A percentile compares a stretch with the other conserved stretches of the same genome.
These are phyloP conservation scores for Limnanthes douglasii DNA, from an alignment of 345 rosid genomes.

Conservation along the genomic window DNA sequence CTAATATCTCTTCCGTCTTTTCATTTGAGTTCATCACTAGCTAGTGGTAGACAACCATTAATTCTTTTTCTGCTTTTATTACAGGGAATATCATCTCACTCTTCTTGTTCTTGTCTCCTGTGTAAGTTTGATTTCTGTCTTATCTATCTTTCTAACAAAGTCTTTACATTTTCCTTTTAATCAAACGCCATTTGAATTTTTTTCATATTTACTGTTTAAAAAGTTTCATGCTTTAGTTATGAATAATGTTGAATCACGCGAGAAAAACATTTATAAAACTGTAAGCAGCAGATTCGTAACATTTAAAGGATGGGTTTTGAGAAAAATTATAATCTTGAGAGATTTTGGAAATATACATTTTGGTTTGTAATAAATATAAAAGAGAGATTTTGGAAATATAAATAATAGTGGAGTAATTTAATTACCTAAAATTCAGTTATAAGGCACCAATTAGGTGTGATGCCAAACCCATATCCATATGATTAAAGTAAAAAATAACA, in stretches of 20 bases:
- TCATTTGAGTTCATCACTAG: not conserved
- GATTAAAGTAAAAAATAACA: not conserved
- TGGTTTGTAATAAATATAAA: not conserved
- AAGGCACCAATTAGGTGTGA: not conserved
- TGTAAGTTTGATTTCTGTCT: conserved; percentile 25
- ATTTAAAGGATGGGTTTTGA: no score
- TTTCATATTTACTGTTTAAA: not conserved
- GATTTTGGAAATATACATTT: no score
- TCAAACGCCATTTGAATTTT: not conserved
- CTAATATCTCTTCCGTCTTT: not conserved
- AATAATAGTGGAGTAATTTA: not conserved
- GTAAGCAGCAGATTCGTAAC: no score
- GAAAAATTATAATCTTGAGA: no score
- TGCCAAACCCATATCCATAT: not conserved
- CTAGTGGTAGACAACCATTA: not conserved
- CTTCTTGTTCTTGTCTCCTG: conserved; percentile 68
- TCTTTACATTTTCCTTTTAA: not conserved
- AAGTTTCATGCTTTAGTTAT: no score
- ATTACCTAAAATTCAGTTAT: not conserved
- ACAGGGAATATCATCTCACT: conserved; percentile 73
- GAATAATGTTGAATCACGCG: no score
- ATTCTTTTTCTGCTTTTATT: conserved; percentile 3
- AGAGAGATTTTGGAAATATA: not conserved
- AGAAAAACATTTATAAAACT: no score
- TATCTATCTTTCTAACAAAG: not conserved